These are phyloP conservation scores for Pleurotus tuber-regium DNA, from an alignment of 768 basidiomycete genomes.

Conservation along the genomic window DNA sequence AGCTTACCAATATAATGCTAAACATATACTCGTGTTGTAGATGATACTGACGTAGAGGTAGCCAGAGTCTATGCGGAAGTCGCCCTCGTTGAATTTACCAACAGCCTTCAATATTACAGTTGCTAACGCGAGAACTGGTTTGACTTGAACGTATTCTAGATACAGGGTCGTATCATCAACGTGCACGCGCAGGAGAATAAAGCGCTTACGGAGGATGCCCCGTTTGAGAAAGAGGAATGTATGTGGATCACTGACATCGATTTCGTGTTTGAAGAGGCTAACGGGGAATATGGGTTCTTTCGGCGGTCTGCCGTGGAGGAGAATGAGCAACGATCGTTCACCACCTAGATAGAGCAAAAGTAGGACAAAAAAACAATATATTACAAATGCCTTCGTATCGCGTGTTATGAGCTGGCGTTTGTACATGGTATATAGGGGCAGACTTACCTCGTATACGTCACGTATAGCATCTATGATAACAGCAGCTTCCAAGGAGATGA, in stretches of 20 bases:
- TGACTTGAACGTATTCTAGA: constrained; percentile 96
- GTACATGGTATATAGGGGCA: background rate
- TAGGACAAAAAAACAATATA: constrained; percentile 88
- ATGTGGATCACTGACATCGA: constrained; percentile 94
- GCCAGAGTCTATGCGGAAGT: constrained; percentile 80
- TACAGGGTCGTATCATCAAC: background rate
- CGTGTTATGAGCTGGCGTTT: background rate
- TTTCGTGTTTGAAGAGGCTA: constrained; percentile 76
- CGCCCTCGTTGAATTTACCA: constrained; percentile 88
- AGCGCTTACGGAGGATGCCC: constrained; percentile 80
- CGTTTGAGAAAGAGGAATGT: constrained; percentile 92
- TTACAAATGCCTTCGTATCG: constrained; percentile 75
- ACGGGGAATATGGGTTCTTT: constrained; percentile 86
- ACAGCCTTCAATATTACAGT: constrained; percentile 85
- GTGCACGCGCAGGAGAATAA: background rate
- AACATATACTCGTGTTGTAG: constrained; percentile 80
- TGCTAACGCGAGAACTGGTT: constrained; percentile 81
- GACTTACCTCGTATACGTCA: constrained; percentile 90
- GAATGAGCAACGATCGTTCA: constrained; percentile 88
- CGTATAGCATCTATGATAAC: constrained; percentile 95
- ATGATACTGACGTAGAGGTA: constrained; percentile 90
- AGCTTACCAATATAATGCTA: constrained; percentile 68
- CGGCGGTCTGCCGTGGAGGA: constrained; percentile 87
- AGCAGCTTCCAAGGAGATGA: constrained; percentile 92
- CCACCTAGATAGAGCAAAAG: constrained; percentile 87